Conservation (phyloP, 2,329 filamentous ascomycete species). For the Nemania sp. region DNA sequence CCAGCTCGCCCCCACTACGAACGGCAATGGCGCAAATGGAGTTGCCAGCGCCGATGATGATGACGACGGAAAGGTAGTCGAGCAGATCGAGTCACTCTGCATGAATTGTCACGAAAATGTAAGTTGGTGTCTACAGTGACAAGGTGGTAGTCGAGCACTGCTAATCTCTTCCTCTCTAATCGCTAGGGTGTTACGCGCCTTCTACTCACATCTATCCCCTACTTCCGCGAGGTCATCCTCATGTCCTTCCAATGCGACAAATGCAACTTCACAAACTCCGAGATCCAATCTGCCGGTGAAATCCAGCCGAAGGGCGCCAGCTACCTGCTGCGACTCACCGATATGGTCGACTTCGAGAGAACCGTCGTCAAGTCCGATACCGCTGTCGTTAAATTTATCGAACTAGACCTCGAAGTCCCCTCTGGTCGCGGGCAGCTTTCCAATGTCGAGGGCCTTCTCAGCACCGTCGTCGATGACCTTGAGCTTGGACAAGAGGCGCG, state of each 20-base stretch:
- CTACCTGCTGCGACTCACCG: conserved; percentile 84
- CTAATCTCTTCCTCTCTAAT: conserved; percentile 28
- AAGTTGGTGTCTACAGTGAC: conserved; percentile 45
- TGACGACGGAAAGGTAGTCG: conserved; percentile 64
- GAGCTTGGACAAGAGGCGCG: conserved; percentile 84
- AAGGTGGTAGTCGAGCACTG: not conserved
- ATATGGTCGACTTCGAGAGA: conserved; percentile 79
- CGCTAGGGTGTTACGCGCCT: conserved; percentile 83
- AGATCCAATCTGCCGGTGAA: conserved; percentile 90
- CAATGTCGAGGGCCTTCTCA: conserved; percentile 90
- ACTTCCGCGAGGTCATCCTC: conserved; percentile 96
- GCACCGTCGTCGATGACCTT: conserved; percentile 82
- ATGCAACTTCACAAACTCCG: conserved; percentile 90
- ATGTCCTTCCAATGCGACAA: conserved; percentile 96
- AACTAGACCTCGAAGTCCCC: conserved; percentile 93
- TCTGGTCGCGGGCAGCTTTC: conserved; percentile 90
- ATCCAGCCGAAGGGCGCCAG: conserved; percentile 90
- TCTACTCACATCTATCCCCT: conserved; percentile 91
- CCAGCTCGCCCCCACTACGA: conserved; percentile 58
- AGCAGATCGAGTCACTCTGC: conserved; percentile 82
- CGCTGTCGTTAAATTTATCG: conserved; percentile 86
- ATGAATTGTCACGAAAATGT: conserved; percentile 89
- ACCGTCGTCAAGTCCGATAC: conserved; percentile 94
- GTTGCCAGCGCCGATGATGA: conserved; percentile 42
- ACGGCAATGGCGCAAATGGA: conserved; percentile 53